These are phyloP conservation scores for Cyclotella cryptica DNA, from an alignment of 108 stramenopile genomes.

Conservation along the genomic window DNA sequence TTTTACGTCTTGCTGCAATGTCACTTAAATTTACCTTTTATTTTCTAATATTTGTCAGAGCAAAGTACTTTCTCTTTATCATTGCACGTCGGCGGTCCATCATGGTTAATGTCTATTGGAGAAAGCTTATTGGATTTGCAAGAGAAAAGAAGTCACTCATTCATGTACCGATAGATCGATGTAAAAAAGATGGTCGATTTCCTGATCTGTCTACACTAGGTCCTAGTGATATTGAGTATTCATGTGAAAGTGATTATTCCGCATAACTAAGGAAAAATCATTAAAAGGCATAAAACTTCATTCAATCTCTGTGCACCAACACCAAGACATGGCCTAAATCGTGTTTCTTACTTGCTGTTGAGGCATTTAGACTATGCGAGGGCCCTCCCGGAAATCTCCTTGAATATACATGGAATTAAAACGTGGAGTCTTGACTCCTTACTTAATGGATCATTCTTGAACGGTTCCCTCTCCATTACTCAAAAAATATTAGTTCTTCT, in stretches of 20 bases:
- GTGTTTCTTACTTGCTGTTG: too few relatives aligned
- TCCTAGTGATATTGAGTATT: slow-evolving; percentile 18
- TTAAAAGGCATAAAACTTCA: neutral
- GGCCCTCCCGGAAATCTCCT: too few relatives aligned
- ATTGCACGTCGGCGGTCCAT: slow-evolving; percentile 49
- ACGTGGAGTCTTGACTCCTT: too few relatives aligned
- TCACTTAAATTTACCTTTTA: neutral
- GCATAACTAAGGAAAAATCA: slow-evolving; percentile 10
- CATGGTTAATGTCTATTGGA: slow-evolving; percentile 56
- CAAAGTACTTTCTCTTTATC: slow-evolving; percentile 55
- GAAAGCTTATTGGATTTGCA: slow-evolving; percentile 44
- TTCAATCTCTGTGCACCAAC: neutral
- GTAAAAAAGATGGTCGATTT: slow-evolving; percentile 23
- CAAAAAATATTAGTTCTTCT: too few relatives aligned
- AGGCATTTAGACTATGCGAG: too few relatives aligned
- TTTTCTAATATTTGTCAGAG: slow-evolving; percentile 14
- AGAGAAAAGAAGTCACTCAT: slow-evolving; percentile 42
- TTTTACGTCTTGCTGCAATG: neutral
- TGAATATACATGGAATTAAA: too few relatives aligned
- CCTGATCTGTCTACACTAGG: slow-evolving; percentile 40
- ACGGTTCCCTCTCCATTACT: too few relatives aligned
- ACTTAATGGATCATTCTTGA: too few relatives aligned
- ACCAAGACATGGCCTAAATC: neutral
- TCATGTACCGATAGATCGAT: slow-evolving; percentile 33
- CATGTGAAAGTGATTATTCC: slow-evolving; percentile 35